Evolutionary conservation across 768 basidiomycete genomes (phyloP).

Genomic region (Russula sp.): DNA sequence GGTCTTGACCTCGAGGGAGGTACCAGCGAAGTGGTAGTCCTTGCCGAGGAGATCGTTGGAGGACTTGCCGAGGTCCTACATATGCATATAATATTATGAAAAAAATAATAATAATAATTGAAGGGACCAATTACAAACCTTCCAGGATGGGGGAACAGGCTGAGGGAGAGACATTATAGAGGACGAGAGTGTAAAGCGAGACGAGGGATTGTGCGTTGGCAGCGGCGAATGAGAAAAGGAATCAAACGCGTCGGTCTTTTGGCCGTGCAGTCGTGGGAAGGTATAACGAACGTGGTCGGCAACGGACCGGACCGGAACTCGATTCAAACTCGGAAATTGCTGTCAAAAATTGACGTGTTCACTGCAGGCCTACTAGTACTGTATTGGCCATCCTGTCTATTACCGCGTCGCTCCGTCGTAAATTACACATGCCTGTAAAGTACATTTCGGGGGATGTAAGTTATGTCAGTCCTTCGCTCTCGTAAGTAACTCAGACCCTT

Average conservation of each 20-base stretch:
- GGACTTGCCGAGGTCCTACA: constrained; percentile 92
- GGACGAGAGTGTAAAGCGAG: background rate
- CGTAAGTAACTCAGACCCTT: background rate
- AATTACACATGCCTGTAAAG: constrained; percentile 29
- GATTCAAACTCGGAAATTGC: no score
- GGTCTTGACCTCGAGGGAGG: constrained; percentile 80
- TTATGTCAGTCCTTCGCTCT: constrained; percentile 16
- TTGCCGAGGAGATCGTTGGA: constrained; percentile 89
- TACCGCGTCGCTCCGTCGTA: background rate
- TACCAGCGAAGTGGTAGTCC: constrained; percentile 81
- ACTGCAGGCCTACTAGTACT: no score
- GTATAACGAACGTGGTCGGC: background rate
- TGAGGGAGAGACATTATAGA: constrained; percentile 83
- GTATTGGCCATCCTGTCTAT: no score
- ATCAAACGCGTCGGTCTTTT: background rate
- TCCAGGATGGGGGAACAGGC: constrained; percentile 96
- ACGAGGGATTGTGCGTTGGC: constrained; percentile 26
- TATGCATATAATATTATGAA: background rate
- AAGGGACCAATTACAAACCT: constrained; percentile 47
- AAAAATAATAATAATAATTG: background rate
- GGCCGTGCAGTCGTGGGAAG: background rate
- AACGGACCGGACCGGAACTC: background rate
- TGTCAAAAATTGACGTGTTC: no score
- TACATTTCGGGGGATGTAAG: constrained; percentile 39
- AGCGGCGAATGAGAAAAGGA: constrained; percentile 23